Evolutionary conservation across 129 eudicot species (phyloP).

Genomic region (Artemisia annua): DNA sequence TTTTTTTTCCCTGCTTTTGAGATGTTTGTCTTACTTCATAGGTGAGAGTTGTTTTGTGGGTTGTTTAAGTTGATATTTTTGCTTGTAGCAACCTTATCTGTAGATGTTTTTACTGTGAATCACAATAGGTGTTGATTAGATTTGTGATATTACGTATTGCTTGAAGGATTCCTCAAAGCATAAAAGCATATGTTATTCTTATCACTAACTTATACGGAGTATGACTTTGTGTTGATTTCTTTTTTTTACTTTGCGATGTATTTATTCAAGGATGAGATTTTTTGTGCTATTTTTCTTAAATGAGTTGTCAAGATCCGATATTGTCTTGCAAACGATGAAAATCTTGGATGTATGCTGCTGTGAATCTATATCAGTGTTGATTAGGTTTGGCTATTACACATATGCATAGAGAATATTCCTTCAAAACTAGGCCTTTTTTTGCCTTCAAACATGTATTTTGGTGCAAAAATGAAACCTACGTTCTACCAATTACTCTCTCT

Average conservation of each 20-base stretch:
- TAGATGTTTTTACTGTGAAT: slow-evolving; percentile 6
- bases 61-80: slow-evolving; percentile 9
- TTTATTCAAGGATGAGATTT: slow-evolving; percentile 12
- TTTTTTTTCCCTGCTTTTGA: background rate
- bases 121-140: slow-evolving; percentile 2
- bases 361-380: slow-evolving; percentile 6
- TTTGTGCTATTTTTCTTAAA: slow-evolving; percentile 1
- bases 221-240: background rate
- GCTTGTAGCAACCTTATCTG: background rate
- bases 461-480: slow-evolving; percentile 24
- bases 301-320: slow-evolving; percentile 13
- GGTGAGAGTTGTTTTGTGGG: slow-evolving; percentile 1
- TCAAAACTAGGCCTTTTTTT: background rate
- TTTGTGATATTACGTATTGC: background rate
- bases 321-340: too few relatives aligned
- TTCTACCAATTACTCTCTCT: slow-evolving; percentile 23
- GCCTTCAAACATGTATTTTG: slow-evolving; percentile 22
- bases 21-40: background rate
- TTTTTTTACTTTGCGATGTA: slow-evolving; percentile 2
- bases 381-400: slow-evolving; percentile 12
- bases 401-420: slow-evolving; percentile 10
- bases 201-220: background rate
- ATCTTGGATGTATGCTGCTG: slow-evolving; percentile 1
- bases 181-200: background rate
- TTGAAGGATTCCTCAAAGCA: background rate